Base-by-base conservation (phyloP, 2,329 filamentous ascomycete genomes). In the Tetracladium maxilliforme region DNA sequence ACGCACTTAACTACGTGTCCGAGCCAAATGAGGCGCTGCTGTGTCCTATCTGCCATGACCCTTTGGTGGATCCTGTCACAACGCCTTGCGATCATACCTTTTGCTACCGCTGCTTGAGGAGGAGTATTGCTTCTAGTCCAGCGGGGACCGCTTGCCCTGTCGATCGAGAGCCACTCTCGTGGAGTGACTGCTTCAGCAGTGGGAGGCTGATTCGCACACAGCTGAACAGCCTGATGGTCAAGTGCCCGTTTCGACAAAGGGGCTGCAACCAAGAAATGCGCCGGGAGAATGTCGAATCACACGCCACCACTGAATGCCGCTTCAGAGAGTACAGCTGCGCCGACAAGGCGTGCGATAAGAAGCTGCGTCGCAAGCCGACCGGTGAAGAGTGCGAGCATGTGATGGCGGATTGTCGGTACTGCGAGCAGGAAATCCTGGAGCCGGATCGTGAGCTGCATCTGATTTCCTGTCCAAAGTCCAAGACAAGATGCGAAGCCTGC, bases 61-160 rank as follows among this genome's bases (percentile, higher is more conserved):
- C 71, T 4, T 57, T 76, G 21, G 51, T 75, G 23, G 55, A 64
- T 10, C 70, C 71, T 1, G 54, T 70, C 23, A 70, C 70, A 21
- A 74, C 70, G 1, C 50, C 52, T 6, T 77, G 71, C 45, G 65
- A 72, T 30, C 71, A 77, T 42, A 70, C 68, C 9, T 77, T 77
- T 41, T 77, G 71, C 38, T 58, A 61, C 25, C 52, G 53, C 5
- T 77, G 71, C 39, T 51, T 75, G 14, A 37, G 47, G 22, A n/a
- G n/a, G n/a, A n/a, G n/a, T n/a, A n/a, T n/a, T n/a, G n/a, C n/a
- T n/a, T n/a, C n/a, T n/a, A n/a, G n/a, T n/a, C n/a, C n/a, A n/a
- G n/a, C n/a, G n/a, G n/a, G n/a, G n/a, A n/a, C n/a, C n/a, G n/a
- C n/a, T 17, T 75, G 70, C 30, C 70, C 70, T 3, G 60, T 74